Percentiles rank a stretch among this genome's conserved stretches.
These are phyloP conservation scores for Adansonia grandidieri DNA, from an alignment of 441 rosid genomes.

Conservation along the genomic window DNA sequence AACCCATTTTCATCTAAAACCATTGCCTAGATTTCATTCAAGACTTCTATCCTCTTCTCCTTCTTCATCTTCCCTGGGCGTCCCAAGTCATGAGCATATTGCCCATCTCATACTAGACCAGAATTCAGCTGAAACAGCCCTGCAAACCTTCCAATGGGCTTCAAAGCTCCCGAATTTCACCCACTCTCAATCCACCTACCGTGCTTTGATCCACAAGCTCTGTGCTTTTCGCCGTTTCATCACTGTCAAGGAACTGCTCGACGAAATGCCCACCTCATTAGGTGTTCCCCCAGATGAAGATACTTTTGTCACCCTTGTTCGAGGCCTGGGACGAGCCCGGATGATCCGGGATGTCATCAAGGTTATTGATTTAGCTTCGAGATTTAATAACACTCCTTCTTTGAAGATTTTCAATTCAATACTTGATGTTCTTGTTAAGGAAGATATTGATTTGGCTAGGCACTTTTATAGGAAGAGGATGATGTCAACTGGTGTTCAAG, in stretches of 20 bases:
- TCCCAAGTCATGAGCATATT: constrained; percentile 63
- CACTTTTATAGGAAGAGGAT: constrained; percentile 70
- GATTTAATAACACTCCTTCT: constrained; percentile 58
- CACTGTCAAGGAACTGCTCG: constrained; percentile 70
- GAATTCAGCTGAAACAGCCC: constrained; percentile 61
- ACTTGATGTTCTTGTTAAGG: constrained; percentile 77
- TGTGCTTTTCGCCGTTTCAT: constrained; percentile 66
- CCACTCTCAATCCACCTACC: constrained; percentile 82
- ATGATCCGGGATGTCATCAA: constrained; percentile 52
- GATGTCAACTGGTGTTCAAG: constrained; percentile 65
- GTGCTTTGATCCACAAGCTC: constrained; percentile 64
- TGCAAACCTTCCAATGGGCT: constrained; percentile 81
- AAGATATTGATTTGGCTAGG: constrained; percentile 82
- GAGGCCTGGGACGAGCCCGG: constrained; percentile 71
- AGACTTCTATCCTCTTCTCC: constrained; percentile 30
- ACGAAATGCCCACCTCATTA: constrained; percentile 74
- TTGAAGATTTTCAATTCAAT: constrained; percentile 68
- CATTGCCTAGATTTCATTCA: constrained; percentile 30
- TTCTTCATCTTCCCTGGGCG: constrained; percentile 30
- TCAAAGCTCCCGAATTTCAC: constrained; percentile 60
- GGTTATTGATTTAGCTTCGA: constrained; percentile 57
- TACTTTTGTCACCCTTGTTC: constrained; percentile 62
- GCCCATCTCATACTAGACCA: constrained; percentile 72
- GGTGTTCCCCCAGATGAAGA: constrained; percentile 72
- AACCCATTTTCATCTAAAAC: constrained; percentile 18